Conservation (phyloP, 805 yeast species). For the Yarrowia osloensis region DNA sequence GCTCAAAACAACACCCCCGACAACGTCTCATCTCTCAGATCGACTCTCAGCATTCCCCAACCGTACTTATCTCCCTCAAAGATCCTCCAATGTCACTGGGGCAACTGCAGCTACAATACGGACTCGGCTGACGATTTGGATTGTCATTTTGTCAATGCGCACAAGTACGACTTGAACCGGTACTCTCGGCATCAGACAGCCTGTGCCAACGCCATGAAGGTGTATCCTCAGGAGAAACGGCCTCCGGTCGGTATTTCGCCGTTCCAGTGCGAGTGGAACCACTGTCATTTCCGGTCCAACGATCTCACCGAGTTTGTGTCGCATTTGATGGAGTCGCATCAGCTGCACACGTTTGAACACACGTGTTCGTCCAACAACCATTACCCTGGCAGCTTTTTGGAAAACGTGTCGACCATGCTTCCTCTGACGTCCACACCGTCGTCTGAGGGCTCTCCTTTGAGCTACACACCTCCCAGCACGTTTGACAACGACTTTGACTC, state of each 20-base stretch:
- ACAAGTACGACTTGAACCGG: conserved; percentile 33
- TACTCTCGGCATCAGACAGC: conserved; percentile 24
- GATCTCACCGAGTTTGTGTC: conserved; percentile 57
- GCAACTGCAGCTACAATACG: conserved; percentile 54
- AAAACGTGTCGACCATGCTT: conserved; percentile 30
- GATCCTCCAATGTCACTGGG: conserved; percentile 61
- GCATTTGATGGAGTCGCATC: conserved; percentile 57
- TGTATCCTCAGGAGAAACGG: conserved; percentile 21
- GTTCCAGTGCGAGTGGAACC: conserved; percentile 70
- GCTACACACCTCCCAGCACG: conserved; percentile 12
- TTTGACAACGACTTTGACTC: conserved; percentile 12
- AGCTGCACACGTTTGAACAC: conserved; percentile 37
- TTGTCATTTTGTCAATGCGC: conserved; percentile 47
- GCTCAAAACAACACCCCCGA: neutral
- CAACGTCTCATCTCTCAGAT: neutral
- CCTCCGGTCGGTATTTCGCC: conserved; percentile 32
- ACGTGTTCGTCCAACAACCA: conserved; percentile 32
- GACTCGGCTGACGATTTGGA: conserved; percentile 48
- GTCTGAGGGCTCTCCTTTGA: neutral
- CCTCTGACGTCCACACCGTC: conserved; percentile 1
- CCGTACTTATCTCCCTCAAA: conserved; percentile 31
- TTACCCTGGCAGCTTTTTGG: conserved; percentile 33
- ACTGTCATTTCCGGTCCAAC: conserved; percentile 61
- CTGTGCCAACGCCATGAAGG: conserved; percentile 31
- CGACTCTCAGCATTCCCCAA: conserved; percentile 7